Percentiles rank a stretch among this genome's conserved stretches.
phyloP scores from a whole-genome alignment of 495 filamentous ascomycete genomes.

The Rostrohypoxylon terebratum region DNA sequence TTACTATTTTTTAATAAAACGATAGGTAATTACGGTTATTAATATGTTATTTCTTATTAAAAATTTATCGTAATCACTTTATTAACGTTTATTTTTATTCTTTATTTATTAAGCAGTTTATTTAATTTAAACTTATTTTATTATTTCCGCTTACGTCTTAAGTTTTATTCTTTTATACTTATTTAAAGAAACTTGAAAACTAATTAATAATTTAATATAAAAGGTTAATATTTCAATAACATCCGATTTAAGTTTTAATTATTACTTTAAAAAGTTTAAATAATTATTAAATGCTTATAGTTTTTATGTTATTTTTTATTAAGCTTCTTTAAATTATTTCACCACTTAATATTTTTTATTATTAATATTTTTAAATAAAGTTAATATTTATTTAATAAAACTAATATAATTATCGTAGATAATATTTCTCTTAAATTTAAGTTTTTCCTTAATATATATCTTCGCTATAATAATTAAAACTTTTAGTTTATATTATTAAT shows the following conservation, averaged over 20 bases:
- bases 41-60: not conserved
- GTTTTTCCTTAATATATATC: too few relatives aligned
- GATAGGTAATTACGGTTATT: not conserved
- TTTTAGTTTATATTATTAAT: not conserved
- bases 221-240: too few relatives aligned
- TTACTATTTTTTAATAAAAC: not conserved
- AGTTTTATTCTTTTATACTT: too few relatives aligned
- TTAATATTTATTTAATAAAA: not conserved
- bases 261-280: not conserved
- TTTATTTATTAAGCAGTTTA: not conserved
- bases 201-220: too few relatives aligned
- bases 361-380: not conserved
- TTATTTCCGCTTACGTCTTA: too few relatives aligned
- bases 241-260: not conserved
- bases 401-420: not conserved
- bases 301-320: not conserved
- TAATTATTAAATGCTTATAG: not conserved
- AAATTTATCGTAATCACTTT: not conserved
- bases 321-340: not conserved
- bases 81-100: not conserved
- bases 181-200: too few relatives aligned
- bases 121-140: not conserved
- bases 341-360: not conserved
- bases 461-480: not conserved
- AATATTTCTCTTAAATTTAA: not conserved